These are phyloP conservation scores for Ophiocordyceps camponoti-floridani DNA, from an alignment of 2,329 filamentous ascomycete species.

Conservation along the genomic window DNA sequence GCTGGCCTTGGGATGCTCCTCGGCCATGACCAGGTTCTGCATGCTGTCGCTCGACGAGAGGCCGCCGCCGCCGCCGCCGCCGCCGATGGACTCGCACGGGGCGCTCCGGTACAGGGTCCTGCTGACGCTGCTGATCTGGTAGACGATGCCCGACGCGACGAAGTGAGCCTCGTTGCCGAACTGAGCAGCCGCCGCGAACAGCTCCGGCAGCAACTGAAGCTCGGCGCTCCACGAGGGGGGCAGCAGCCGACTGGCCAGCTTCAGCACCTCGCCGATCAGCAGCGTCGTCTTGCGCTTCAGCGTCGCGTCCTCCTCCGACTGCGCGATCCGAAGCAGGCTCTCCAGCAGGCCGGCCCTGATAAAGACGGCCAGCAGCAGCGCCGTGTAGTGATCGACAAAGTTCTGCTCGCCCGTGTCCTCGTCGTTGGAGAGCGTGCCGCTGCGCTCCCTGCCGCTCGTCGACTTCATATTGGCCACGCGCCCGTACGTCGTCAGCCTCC, in stretches of 20 bases:
- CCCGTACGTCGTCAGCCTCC: conserved; percentile 89
- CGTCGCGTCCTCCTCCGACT: conserved; percentile 47
- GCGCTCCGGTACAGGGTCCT: conserved; percentile 73
- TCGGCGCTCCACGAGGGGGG: conserved; percentile 68
- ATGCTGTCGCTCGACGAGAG: conserved; percentile 25
- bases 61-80: conserved; percentile 15
- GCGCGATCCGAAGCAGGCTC: conserved; percentile 43
- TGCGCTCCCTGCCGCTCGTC: conserved; percentile 28
- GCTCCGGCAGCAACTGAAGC: conserved; percentile 72
- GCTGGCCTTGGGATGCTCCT: conserved; percentile 36
- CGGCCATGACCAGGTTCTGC: conserved; percentile 29
- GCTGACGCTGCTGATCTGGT: conserved; percentile 96
- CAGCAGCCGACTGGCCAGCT: conserved; percentile 70
- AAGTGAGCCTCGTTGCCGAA: conserved; percentile 58
- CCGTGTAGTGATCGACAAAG: conserved; percentile 86
- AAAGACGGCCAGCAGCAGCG: conserved; percentile 69
- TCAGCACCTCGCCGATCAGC: conserved; percentile 77
- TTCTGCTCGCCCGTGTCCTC: conserved; percentile 60
- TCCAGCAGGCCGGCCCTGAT: conserved; percentile 62
- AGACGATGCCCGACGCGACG: conserved; percentile 75
- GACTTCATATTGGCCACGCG: conserved; percentile 71
- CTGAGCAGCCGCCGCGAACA: conserved; percentile 60
- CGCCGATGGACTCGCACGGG: conserved; percentile 23
- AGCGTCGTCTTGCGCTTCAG: conserved; percentile 80
- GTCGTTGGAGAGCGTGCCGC: conserved; percentile 35